Evolutionary conservation across 179 eudicot species (phyloP), one percentile per base, ranked within the genome.

Genomic region (Beta corolliflora): DNA sequence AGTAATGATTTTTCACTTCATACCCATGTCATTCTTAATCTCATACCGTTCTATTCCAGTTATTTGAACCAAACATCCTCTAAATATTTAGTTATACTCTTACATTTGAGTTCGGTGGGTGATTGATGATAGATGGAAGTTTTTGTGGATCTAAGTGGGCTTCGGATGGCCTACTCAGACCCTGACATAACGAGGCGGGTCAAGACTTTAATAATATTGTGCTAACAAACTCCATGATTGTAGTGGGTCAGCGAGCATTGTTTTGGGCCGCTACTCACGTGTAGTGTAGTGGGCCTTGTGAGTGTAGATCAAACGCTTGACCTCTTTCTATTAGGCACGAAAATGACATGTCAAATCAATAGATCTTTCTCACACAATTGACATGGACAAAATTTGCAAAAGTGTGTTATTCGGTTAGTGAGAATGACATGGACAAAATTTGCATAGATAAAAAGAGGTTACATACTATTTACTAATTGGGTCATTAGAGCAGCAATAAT

Each of bases 101-200:
- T 36, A 36, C 41, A 36, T 36, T 36, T 36, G 41, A 36, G 41
- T 36, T 36, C 41, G 41, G 41, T 36, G 41, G 41, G 0, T 36
- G 41, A 36, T 36, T 46, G 29, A 11, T 46, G 14, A n/a, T n/a
- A n/a, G 0, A 4, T 71, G 56, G 48, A 10, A 31, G 10, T 21
- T 50, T 18, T 50, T 23, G 76, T 72, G 76, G 76, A 7, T 63
- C 63, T 25, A 16, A 23, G 41, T 73, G 77, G 63, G 45, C 75
- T 72, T 13, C 23, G 7, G 46, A 16, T 11, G 60, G 58, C 58
- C 75, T 10, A 71, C 55, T 4, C 75, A n/a, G 50, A 46, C 58
- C 41, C 1, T 69, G 18, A 41, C 72, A 6, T 41, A 68, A 31
- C 14, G 71, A n/a, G 19, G 59, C 4, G 56, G 36, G 63, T 19